Conservation (phyloP, 495 filamentous ascomycete species). For the Trichodelitschia bisporula region DNA sequence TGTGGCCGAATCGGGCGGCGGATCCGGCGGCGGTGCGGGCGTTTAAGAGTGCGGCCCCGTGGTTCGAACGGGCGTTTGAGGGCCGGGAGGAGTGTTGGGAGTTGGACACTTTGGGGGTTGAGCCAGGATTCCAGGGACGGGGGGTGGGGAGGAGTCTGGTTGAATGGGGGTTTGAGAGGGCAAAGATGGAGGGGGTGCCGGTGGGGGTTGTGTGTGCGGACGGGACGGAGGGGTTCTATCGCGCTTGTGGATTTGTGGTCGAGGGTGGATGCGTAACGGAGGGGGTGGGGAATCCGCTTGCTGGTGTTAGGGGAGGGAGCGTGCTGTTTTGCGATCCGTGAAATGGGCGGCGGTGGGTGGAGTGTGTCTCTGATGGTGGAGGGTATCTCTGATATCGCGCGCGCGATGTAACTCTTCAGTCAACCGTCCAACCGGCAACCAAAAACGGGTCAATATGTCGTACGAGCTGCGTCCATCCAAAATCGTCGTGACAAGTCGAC, state of each 20-base stretch:
- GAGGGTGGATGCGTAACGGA: slow-evolving; percentile 1
- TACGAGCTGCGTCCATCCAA: too few relatives aligned
- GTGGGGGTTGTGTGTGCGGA: slow-evolving; percentile 2
- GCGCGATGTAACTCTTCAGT: too few relatives aligned
- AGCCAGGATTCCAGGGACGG: slow-evolving; percentile 3
- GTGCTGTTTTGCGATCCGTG: slow-evolving; percentile 8
- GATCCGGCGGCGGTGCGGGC: neutral
- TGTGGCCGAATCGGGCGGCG: neutral
- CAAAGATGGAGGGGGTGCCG: slow-evolving; percentile 2
- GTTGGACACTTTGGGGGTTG: slow-evolving; percentile 3
- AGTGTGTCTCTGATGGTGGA: too few relatives aligned
- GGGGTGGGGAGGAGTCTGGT: slow-evolving; percentile 4
- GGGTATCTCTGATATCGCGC: too few relatives aligned
- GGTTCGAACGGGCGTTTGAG: neutral
- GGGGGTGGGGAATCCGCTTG: slow-evolving; percentile 4
- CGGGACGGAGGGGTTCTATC: slow-evolving; percentile 7
- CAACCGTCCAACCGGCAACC: too few relatives aligned
- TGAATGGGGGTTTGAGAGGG: slow-evolving; percentile 4
- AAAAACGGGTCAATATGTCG: too few relatives aligned
- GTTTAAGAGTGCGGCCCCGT: neutral
- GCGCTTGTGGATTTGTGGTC: slow-evolving; percentile 3
- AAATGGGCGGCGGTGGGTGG: too few relatives aligned
- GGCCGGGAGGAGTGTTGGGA: slow-evolving; percentile 2
- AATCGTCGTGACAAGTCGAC: too few relatives aligned
- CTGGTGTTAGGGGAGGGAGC: slow-evolving; percentile 7